Evolutionary conservation across 108 stramenopile species (phyloP).

Genomic region (Fragilaria crotonensis): DNA sequence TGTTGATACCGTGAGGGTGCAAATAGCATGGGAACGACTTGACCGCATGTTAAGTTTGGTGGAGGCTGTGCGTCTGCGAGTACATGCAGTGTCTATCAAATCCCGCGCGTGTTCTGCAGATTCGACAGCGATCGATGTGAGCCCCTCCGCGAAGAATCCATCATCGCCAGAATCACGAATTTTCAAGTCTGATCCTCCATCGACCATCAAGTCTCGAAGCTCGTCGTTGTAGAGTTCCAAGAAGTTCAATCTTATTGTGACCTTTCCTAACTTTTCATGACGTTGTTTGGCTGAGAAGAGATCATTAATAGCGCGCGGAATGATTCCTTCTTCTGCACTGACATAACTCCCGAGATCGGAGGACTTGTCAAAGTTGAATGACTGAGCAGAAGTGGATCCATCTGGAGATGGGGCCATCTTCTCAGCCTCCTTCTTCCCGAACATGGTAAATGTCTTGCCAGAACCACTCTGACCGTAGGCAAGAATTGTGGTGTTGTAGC

Average conservation of each 20-base stretch:
- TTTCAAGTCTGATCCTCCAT: slow-evolving; percentile 12
- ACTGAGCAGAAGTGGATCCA: not conserved
- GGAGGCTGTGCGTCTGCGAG: slow-evolving; percentile 35
- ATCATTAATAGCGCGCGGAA: slow-evolving; percentile 45
- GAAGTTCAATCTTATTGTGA: slow-evolving; percentile 22
- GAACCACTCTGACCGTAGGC: slow-evolving; percentile 64
- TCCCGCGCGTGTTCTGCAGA: slow-evolving; percentile 23
- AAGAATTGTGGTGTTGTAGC: slow-evolving; percentile 33
- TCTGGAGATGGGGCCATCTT: not conserved
- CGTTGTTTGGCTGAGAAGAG: slow-evolving; percentile 31
- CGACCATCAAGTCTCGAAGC: slow-evolving; percentile 29
- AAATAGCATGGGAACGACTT: slow-evolving; percentile 80
- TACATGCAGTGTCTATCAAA: slow-evolving; percentile 35
- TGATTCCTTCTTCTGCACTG: slow-evolving; percentile 34
- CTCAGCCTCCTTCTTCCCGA: slow-evolving; percentile 1
- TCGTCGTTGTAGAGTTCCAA: slow-evolving; percentile 52
- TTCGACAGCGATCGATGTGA: slow-evolving; percentile 29
- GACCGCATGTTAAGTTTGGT: slow-evolving; percentile 73
- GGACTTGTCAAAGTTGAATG: not conserved
- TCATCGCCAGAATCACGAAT: slow-evolving; percentile 43
- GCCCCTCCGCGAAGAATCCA: slow-evolving; percentile 37
- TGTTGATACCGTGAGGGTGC: slow-evolving; percentile 50
- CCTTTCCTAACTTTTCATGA: slow-evolving; percentile 14
- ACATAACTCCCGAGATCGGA: not conserved
- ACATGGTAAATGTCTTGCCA: slow-evolving; percentile 58